phyloP scores from a whole-genome alignment of 768 basidiomycete species.

The Trichaptum fuscoviolaceum region DNA sequence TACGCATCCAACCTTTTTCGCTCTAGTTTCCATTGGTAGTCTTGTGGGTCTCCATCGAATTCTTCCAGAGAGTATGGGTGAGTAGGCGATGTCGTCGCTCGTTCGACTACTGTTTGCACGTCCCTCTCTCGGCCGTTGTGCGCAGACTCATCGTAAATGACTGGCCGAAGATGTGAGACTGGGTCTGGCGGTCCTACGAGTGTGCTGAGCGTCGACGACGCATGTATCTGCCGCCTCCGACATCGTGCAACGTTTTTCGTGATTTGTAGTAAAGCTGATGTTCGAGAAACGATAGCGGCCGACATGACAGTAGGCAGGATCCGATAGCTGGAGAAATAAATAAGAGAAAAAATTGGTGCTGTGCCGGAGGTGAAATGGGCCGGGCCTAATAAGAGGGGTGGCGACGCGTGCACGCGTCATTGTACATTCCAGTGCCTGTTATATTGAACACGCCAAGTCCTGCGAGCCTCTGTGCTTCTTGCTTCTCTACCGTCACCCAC shows the following conservation, averaged over 20 bases:
- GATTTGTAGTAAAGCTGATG: not conserved
- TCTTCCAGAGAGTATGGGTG: constrained; percentile 81
- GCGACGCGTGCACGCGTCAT: not conserved
- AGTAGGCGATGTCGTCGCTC: not conserved
- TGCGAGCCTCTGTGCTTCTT: not conserved
- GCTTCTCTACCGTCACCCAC: not conserved
- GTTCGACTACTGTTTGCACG: not conserved
- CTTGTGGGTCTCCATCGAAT: constrained; percentile 44
- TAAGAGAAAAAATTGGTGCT: not conserved
- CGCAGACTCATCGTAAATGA: constrained; percentile 56
- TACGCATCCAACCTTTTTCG: constrained; percentile 69
- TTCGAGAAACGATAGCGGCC: not conserved
- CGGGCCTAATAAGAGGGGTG: not conserved
- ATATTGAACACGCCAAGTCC: not conserved
- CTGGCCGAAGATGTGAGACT: constrained; percentile 72
- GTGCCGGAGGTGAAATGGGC: not conserved
- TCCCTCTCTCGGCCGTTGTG: constrained; percentile 20
- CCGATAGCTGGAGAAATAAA: not conserved
- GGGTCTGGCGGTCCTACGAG: constrained; percentile 72
- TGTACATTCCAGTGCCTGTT: not conserved
- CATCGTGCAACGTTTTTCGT: not conserved
- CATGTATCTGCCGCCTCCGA: not conserved
- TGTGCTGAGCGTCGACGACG: not conserved
- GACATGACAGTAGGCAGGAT: not conserved
- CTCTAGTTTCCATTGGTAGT: constrained; percentile 66